Percentiles rank a stretch among this genome's conserved stretches.
phyloP scores from a whole-genome alignment of 2,329 filamentous ascomycete genomes.

The Exophiala sp. region DNA sequence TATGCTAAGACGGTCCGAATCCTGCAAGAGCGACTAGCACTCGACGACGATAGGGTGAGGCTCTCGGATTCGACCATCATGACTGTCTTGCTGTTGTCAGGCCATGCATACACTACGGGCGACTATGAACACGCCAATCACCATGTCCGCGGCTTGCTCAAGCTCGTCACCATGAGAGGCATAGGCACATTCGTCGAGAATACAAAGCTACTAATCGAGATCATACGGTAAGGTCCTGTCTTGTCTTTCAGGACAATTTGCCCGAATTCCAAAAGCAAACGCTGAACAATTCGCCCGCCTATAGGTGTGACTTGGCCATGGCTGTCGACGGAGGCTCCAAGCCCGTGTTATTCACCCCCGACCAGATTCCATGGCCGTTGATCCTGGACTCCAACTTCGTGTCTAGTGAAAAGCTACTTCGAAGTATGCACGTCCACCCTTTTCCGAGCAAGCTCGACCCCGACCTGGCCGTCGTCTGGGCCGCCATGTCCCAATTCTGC shows the following conservation, averaged over 20 bases:
- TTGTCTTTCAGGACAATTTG: too few species aligned
- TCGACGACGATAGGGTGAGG: conserved; percentile 24
- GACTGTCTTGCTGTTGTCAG: conserved; percentile 33
- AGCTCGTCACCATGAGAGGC: conserved; percentile 37
- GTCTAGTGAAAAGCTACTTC: too few species aligned
- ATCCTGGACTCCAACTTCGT: too few species aligned
- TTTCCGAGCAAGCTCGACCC: too few species aligned
- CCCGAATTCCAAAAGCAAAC: too few species aligned
- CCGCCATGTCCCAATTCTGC: too few species aligned
- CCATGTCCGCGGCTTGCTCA: conserved; percentile 37
- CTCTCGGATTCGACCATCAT: conserved; percentile 33
- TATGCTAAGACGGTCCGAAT: conserved; percentile 30
- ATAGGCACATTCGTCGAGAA: conserved; percentile 33
- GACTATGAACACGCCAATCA: conserved; percentile 31
- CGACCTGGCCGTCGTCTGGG: too few species aligned
- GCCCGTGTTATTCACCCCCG: conserved; percentile 30
- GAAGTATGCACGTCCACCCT: too few species aligned
- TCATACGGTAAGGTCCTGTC: conserved; percentile 33
- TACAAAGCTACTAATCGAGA: conserved; percentile 35
- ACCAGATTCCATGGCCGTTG: too few species aligned
- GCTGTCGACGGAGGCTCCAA: conserved; percentile 26
- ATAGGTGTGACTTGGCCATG: conserved; percentile 31
- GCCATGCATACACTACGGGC: conserved; percentile 31
- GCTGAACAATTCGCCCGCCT: too few species aligned
- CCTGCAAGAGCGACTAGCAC: conserved; percentile 32